Conservation (phyloP, 2,329 filamentous ascomycete species). For the Trichoderma afroharzianum region DNA sequence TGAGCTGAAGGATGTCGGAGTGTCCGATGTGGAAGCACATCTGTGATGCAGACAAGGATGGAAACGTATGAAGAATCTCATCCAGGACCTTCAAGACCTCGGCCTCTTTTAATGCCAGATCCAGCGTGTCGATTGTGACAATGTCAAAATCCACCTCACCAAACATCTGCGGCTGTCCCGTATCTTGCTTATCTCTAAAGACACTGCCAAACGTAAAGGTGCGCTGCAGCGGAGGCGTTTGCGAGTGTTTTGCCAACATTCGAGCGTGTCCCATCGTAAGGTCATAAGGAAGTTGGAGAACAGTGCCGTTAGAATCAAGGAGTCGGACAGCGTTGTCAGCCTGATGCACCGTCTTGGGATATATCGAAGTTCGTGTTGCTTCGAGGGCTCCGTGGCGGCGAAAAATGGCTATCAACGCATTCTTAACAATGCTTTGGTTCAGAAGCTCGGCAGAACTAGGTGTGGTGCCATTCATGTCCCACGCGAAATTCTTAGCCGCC, state of each 20-base stretch:
- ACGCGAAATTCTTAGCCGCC: conserved; percentile 75
- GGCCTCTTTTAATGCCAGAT: conserved; percentile 85
- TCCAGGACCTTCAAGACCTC: conserved; percentile 93
- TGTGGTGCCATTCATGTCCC: conserved; percentile 63
- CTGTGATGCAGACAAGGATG: conserved; percentile 63
- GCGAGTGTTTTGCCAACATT: conserved; percentile 68
- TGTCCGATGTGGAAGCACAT: conserved; percentile 94
- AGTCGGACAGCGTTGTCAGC: conserved; percentile 69
- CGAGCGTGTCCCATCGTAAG: conserved; percentile 85
- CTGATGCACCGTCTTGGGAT: conserved; percentile 81
- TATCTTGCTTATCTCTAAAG: conserved; percentile 73
- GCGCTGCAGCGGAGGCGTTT: conserved; percentile 62
- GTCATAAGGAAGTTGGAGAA: conserved; percentile 92
- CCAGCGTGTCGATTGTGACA: conserved; percentile 74
- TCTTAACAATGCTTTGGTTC: conserved; percentile 69
- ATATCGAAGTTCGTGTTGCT: conserved; percentile 67
- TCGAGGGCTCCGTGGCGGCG: conserved; percentile 87
- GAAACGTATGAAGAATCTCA: conserved; percentile 80
- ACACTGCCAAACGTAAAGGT: conserved; percentile 86
- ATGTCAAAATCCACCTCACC: conserved; percentile 97
- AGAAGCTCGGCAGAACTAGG: conserved; percentile 60
- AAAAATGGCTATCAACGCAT: conserved; percentile 73
- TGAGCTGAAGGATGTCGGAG: conserved; percentile 75
- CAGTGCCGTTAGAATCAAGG: conserved; percentile 77
- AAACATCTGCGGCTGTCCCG: conserved; percentile 76